Conservation (phyloP, 2,329 filamentous ascomycete species). For the Zasmidium cellare region DNA sequence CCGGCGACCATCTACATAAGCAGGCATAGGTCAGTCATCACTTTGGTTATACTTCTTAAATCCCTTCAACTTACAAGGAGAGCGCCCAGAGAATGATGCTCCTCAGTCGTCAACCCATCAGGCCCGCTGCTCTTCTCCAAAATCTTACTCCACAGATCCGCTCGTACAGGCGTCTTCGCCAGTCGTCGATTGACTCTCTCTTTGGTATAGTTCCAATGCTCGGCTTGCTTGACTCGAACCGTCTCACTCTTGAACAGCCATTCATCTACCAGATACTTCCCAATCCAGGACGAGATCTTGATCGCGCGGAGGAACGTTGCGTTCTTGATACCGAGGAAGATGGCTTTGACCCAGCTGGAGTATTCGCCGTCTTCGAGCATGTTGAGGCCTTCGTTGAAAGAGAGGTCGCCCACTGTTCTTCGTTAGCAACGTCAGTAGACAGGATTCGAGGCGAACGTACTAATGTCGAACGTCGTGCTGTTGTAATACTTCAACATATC, state of each 20-base stretch:
- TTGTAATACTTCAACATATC: slow-evolving; percentile 35
- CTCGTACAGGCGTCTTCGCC: slow-evolving; percentile 13
- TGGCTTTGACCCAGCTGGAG: slow-evolving; percentile 28
- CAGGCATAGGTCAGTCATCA: neutral
- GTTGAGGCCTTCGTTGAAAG: slow-evolving; percentile 31
- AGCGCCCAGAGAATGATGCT: slow-evolving; percentile 35
- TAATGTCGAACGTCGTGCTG: slow-evolving; percentile 28
- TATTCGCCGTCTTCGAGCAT: slow-evolving; percentile 34
- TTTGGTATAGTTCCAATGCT: slow-evolving; percentile 29
- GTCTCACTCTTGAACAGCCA: slow-evolving; percentile 18
- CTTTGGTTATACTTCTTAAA: neutral
- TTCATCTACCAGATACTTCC: slow-evolving; percentile 14
- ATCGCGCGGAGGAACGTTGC: slow-evolving; percentile 13
- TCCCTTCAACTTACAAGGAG: too few species aligned
- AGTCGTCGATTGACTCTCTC: slow-evolving; percentile 20
- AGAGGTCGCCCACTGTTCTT: slow-evolving; percentile 30
- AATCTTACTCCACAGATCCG: slow-evolving; percentile 34
- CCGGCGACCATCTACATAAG: slow-evolving; percentile 9
- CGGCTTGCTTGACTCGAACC: slow-evolving; percentile 11
- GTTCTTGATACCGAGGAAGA: slow-evolving; percentile 28
- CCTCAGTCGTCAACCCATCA: slow-evolving; percentile 26
- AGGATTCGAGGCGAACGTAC: neutral
- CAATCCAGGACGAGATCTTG: slow-evolving; percentile 10
- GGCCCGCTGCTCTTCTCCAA: slow-evolving; percentile 25
- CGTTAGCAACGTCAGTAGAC: slow-evolving; percentile 8